Conservation (phyloP, 208 protist genomes). For the Wallacemonas sp. region DNA sequence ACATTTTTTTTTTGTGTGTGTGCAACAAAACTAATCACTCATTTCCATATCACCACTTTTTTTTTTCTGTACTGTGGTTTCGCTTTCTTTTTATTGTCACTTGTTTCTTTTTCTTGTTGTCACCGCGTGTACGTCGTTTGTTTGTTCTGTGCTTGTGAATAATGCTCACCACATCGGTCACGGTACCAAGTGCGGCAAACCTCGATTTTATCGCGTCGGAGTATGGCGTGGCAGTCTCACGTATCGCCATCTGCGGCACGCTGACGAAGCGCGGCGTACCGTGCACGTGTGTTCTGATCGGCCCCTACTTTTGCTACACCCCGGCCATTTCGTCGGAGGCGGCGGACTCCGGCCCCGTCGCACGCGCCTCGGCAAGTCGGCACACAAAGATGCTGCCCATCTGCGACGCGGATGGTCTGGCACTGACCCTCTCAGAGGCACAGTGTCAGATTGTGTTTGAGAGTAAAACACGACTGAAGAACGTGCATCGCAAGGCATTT, state of each 20-base stretch:
- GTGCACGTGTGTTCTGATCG: constrained; percentile 3
- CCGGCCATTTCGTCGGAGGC: not conserved
- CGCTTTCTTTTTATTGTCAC: not conserved
- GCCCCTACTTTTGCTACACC: constrained; percentile 1
- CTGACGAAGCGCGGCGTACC: not conserved
- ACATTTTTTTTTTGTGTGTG: not conserved
- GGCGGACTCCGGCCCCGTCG: not conserved
- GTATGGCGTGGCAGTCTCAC: not conserved
- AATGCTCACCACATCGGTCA: constrained; percentile 8
- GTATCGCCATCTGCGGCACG: not conserved
- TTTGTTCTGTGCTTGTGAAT: not conserved
- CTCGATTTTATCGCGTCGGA: not conserved
- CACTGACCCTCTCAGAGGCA: not conserved
- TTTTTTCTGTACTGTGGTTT: not conserved
- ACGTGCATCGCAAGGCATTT: constrained; percentile 17
- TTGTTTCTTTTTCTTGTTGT: not conserved
- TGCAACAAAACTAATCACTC: too few species aligned
- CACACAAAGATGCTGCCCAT: constrained; percentile 1
- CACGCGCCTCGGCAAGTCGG: not conserved
- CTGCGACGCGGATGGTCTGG: constrained; percentile 3
- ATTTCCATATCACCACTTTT: not conserved
- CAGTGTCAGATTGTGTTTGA: constrained; percentile 1
- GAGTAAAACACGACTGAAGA: not conserved
- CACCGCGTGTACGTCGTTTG: not conserved
- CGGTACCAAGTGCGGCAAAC: not conserved